phyloP scores from a whole-genome alignment of 768 basidiomycete genomes.

The Tricholoma terreum region DNA sequence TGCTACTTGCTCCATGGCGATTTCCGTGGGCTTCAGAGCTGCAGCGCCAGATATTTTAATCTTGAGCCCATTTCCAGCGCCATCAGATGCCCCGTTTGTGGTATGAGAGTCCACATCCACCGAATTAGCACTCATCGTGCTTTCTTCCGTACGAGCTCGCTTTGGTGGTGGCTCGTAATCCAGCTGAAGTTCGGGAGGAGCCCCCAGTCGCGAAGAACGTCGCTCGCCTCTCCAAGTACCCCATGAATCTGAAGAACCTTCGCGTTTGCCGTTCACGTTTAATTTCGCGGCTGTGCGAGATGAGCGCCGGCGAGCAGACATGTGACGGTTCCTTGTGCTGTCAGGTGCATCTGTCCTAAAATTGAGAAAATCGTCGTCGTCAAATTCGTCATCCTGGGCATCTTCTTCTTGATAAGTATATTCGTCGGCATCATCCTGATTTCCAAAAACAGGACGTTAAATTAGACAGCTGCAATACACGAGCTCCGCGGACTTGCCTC shows the following conservation, averaged over 20 bases:
- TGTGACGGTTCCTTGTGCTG: constrained; percentile 36
- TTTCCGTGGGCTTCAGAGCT: constrained; percentile 66
- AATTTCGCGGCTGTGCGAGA: constrained; percentile 42
- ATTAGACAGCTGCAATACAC: constrained; percentile 11
- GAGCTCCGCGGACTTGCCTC: constrained; percentile 47
- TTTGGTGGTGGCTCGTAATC: constrained; percentile 55
- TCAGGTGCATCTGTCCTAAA: constrained; percentile 40
- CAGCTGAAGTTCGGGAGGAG: constrained; percentile 44
- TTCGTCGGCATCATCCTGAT: constrained; percentile 60
- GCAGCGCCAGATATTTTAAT: constrained; percentile 59
- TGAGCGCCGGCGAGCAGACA: constrained; percentile 47
- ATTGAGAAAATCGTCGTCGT: constrained; percentile 50
- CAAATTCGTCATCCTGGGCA: constrained; percentile 61
- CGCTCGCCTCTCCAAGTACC: constrained; percentile 71
- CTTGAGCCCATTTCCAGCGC: constrained; percentile 35
- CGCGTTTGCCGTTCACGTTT: constrained; percentile 54
- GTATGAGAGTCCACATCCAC: constrained; percentile 36
- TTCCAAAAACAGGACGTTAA: constrained; percentile 32
- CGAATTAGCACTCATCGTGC: constrained; percentile 56
- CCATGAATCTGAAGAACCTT: constrained; percentile 49
- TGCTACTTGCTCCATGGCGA: constrained; percentile 70
- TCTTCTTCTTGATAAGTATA: constrained; percentile 65
- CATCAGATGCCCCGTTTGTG: constrained; percentile 25
- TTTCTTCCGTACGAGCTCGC: constrained; percentile 77
- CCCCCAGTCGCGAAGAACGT: constrained; percentile 67